Percentiles rank a stretch among this genome's conserved stretches.
Evolutionary conservation across 768 basidiomycete genomes (phyloP).

Genomic region (Holtermannia corniformis): DNA sequence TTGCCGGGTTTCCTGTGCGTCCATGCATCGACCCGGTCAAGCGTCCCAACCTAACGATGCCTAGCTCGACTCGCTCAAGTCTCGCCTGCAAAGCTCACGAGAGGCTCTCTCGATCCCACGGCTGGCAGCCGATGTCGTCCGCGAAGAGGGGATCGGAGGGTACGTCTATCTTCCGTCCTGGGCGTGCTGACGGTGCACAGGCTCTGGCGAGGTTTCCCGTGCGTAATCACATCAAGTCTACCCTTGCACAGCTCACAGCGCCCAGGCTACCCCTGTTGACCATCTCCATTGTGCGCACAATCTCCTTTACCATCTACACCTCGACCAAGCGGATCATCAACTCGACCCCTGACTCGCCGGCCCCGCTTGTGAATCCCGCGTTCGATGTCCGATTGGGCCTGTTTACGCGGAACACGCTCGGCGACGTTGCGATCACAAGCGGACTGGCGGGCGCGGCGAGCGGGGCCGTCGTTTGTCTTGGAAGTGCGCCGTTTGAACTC

Average conservation of each 20-base stretch:
- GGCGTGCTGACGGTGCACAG: slow-evolving; percentile 7
- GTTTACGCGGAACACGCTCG: slow-evolving; percentile 22
- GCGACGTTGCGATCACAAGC: slow-evolving; percentile 67
- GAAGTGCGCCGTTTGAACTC: slow-evolving; percentile 88
- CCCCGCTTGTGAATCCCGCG: slow-evolving; percentile 8
- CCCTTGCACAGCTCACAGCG: background rate
- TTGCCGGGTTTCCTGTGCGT: slow-evolving; percentile 75
- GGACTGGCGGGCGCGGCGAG: slow-evolving; percentile 78
- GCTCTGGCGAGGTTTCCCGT: slow-evolving; percentile 39
- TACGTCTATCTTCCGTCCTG: slow-evolving; percentile 50
- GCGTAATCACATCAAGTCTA: slow-evolving; percentile 2
- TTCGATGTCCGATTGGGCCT: slow-evolving; percentile 20
- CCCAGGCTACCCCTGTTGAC: slow-evolving; percentile 77
- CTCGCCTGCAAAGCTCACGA: slow-evolving; percentile 75
- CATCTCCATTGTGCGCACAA: slow-evolving; percentile 83
- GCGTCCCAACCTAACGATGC: background rate
- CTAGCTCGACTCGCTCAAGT: slow-evolving; percentile 89
- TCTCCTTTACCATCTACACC: slow-evolving; percentile 40
- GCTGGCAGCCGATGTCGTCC: slow-evolving; percentile 40
- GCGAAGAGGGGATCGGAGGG: slow-evolving; percentile 50
- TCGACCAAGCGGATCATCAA: slow-evolving; percentile 37
- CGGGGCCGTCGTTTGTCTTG: slow-evolving; percentile 78
- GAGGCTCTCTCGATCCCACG: slow-evolving; percentile 62
- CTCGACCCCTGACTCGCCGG: slow-evolving; percentile 3
- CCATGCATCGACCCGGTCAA: background rate